Percentiles rank a stretch among this genome's conserved stretches.
phyloP scores from a whole-genome alignment of 805 yeast genomes.

The Yamadazyma laniorum region DNA sequence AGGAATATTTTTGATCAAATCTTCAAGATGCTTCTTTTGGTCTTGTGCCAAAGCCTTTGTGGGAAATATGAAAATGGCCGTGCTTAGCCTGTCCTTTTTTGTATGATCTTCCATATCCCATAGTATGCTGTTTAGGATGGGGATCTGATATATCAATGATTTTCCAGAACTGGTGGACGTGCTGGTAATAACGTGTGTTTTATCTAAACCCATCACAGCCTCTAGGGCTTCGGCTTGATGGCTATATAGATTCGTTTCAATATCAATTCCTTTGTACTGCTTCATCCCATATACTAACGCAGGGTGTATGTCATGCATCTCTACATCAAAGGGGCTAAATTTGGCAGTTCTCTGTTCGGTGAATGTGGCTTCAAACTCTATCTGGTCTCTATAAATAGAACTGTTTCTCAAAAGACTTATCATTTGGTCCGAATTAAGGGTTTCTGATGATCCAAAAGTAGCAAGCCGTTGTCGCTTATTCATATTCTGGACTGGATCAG shows the following conservation, averaged over 20 bases:
- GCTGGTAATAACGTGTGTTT: constrained; percentile 75
- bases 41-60: constrained; percentile 98
- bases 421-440: constrained; percentile 47
- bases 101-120: constrained; percentile 36
- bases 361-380: constrained; percentile 50
- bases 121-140: constrained; percentile 56
- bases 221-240: constrained; percentile 84
- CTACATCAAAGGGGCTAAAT: constrained; percentile 40
- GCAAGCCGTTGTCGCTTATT: constrained; percentile 13
- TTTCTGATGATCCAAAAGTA: neutral
- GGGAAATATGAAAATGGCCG: constrained; percentile 89
- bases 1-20: constrained; percentile 51
- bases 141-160: constrained; percentile 86
- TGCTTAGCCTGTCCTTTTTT: constrained; percentile 32
- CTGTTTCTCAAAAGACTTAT: constrained; percentile 46
- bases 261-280: constrained; percentile 40
- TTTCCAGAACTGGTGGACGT: constrained; percentile 97
- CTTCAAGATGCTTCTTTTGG: constrained; percentile 78
- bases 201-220: constrained; percentile 37
- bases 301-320: constrained; percentile 38
- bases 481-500: constrained; percentile 16
- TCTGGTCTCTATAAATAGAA: constrained; percentile 61
- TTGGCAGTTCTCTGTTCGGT: constrained; percentile 46
- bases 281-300: constrained; percentile 49
- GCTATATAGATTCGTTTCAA: constrained; percentile 54